phyloP scores from a whole-genome alignment of 176 grass and related monocot species.

The Oryza longistaminata region DNA sequence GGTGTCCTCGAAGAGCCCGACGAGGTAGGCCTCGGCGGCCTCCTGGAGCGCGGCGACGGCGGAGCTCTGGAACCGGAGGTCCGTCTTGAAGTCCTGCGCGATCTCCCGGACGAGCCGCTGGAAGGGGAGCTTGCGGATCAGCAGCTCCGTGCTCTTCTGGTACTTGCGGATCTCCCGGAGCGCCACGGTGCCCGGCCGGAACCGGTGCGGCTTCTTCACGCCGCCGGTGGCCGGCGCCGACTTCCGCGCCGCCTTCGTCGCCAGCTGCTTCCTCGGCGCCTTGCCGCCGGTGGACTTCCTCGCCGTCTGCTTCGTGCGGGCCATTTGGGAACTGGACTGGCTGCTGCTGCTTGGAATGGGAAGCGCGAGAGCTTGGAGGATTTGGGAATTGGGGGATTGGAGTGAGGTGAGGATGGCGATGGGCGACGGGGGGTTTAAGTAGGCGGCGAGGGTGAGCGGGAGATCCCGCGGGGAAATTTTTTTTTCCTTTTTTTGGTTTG shows the following conservation, averaged over 20 bases:
- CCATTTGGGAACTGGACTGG: too few species aligned
- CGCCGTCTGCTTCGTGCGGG: slow-evolving; percentile 83
- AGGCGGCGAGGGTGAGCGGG: not conserved
- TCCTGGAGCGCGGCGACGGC: slow-evolving; percentile 89
- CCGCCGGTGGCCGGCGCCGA: slow-evolving; percentile 82
- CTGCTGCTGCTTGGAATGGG: too few species aligned
- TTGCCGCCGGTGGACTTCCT: slow-evolving; percentile 79
- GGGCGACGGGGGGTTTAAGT: too few species aligned
- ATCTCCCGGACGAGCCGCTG: slow-evolving; percentile 93
- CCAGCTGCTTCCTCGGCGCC: slow-evolving; percentile 83
- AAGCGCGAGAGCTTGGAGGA: too few species aligned
- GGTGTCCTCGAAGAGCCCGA: slow-evolving; percentile 74
- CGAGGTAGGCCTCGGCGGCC: slow-evolving; percentile 88
- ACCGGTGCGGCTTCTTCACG: slow-evolving; percentile 94
- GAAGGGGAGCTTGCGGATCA: slow-evolving; percentile 91
- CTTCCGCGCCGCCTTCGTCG: slow-evolving; percentile 85
- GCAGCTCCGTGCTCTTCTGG: slow-evolving; percentile 97
- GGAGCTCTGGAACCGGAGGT: slow-evolving; percentile 82
- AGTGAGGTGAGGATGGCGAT: too few species aligned
- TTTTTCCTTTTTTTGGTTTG: not conserved
- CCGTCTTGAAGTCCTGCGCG: slow-evolving; percentile 96
- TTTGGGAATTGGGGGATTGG: too few species aligned
- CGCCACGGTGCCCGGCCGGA: slow-evolving; percentile 71
- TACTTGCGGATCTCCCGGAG: slow-evolving; percentile 95
- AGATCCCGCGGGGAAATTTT: not conserved